Base-by-base conservation (phyloP, 2,329 filamentous ascomycete genomes). In the Xylariaceae sp. region DNA sequence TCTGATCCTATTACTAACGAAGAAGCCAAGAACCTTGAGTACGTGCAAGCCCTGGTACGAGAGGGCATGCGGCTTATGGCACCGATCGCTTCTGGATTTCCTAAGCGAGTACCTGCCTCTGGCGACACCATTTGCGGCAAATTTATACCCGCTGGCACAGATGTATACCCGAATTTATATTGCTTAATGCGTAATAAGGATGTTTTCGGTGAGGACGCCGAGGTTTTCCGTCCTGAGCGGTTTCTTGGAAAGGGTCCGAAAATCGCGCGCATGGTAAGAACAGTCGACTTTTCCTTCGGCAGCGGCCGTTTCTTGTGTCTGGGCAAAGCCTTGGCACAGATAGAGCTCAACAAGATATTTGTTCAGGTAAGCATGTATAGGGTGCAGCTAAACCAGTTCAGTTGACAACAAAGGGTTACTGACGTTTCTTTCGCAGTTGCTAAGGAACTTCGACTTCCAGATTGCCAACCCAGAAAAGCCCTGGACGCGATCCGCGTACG, bases 381-480 rank as follows among this genome's bases (percentile, higher is more conserved):
- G n/a, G n/a, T n/a, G n/a, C n/a, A n/a, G n/a, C n/a, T n/a, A n/a
- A n/a, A n/a, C n/a, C n/a, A n/a, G n/a, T n/a, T 13, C n/a, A 16
- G 13, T 10, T 18, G 6, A 27, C 3, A 4, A 35, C 10, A 15
- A 11, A 3, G 5, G 15, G 24, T 11, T 36, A 29, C 44, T 56
- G 3, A 56, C 23, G 9, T 23, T 36, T 21, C 4, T 26, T 21
- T 21, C 10, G 8, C 37, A 65, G 63, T 43, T 64, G 10, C 20
- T 64, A 3, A 58, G 63, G 16, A 49, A 61, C 18, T 64, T 64
- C 16, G 62, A 66, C 41, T 63, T 64, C 37, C 61, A 64, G 23
- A 45, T 59, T 3, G 58, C 50, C 2, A 59, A 57, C 21, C 62
- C 63, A 13, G 54, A 61, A 39, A 47, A 50, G n/a, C 57, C 62